Evolutionary conservation across 306 rosid genomes (phyloP).

Genomic region (Ormosia emarginata): DNA sequence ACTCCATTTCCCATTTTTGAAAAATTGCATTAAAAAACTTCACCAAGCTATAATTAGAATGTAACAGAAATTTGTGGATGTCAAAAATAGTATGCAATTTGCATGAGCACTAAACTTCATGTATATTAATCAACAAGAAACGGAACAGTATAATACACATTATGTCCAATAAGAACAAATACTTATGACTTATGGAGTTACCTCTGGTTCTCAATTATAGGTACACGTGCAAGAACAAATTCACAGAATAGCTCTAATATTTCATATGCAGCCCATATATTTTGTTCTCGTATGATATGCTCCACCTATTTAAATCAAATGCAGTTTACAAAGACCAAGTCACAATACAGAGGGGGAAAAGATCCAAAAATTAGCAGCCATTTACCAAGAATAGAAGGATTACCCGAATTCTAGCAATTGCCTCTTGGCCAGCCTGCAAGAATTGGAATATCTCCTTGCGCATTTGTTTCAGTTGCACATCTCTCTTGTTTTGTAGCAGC

Average conservation of each 20-base stretch:
- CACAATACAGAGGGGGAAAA: neutral
- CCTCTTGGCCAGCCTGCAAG: constrained; percentile 93
- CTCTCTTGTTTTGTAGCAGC: constrained; percentile 95
- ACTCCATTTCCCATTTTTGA: neutral
- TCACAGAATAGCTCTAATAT: constrained; percentile 95
- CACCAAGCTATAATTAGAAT: neutral
- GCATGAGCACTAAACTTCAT: neutral
- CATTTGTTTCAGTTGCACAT: constrained; percentile 79
- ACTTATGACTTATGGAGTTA: constrained; percentile 33
- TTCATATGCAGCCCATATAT: constrained; percentile 88
- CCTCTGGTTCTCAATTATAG: constrained; percentile 86
- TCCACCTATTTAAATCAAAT: constrained; percentile 67
- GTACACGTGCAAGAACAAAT: constrained; percentile 89
- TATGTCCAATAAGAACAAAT: constrained; percentile 10
- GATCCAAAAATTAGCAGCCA: neutral
- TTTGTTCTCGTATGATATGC: constrained; percentile 92
- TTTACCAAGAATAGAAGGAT: constrained; percentile 20
- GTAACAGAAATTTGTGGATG: neutral
- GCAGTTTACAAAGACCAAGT: neutral
- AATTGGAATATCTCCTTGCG: constrained; percentile 92
- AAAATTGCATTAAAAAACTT: constrained; percentile 5
- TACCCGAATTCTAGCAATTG: constrained; percentile 94
- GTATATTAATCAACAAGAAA: neutral
- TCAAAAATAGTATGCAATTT: neutral
- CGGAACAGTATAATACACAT: neutral